phyloP scores from a whole-genome alignment of 805 yeast species.

The Candida silvatica region DNA sequence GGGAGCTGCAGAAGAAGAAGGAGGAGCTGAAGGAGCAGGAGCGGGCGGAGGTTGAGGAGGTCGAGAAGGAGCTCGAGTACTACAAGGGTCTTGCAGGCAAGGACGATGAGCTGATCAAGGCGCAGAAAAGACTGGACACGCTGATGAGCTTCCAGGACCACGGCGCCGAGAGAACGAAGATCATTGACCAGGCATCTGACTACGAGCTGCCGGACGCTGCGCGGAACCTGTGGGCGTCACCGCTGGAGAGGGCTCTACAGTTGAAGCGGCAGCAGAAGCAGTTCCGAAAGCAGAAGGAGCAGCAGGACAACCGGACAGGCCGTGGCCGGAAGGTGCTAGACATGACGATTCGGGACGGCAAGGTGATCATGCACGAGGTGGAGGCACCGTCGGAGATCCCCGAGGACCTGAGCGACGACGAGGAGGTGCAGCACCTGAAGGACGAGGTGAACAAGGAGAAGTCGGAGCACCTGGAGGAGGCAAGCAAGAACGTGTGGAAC shows the following conservation, averaged over 20 bases:
- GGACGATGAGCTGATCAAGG: constrained; percentile 56
- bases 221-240: constrained; percentile 75
- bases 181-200: constrained; percentile 90
- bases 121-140: constrained; percentile 66
- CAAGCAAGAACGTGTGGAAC: constrained; percentile 45
- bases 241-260: constrained; percentile 78
- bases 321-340: constrained; percentile 69
- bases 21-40: constrained; percentile 30
- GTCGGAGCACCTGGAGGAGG: constrained; percentile 19
- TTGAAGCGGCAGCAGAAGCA: constrained; percentile 79
- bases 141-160: constrained; percentile 75
- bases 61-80: constrained; percentile 34
- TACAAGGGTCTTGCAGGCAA: constrained; percentile 30
- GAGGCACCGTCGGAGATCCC: constrained; percentile 14
- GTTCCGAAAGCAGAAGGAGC: constrained; percentile 52
- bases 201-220: constrained; percentile 48
- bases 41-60: constrained; percentile 30
- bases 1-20: constrained; percentile 24
- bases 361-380: constrained; percentile 56
- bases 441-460: constrained; percentile 28
- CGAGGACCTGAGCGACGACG: constrained; percentile 24
- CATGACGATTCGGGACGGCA: constrained; percentile 74
- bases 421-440: constrained; percentile 27
- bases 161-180: constrained; percentile 82
- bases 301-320: constrained; percentile 54